Evolutionary conservation across 345 rosid genomes (phyloP), one percentile per base, ranked within the genome.

Genomic region (Noccaea bulbosa): DNA sequence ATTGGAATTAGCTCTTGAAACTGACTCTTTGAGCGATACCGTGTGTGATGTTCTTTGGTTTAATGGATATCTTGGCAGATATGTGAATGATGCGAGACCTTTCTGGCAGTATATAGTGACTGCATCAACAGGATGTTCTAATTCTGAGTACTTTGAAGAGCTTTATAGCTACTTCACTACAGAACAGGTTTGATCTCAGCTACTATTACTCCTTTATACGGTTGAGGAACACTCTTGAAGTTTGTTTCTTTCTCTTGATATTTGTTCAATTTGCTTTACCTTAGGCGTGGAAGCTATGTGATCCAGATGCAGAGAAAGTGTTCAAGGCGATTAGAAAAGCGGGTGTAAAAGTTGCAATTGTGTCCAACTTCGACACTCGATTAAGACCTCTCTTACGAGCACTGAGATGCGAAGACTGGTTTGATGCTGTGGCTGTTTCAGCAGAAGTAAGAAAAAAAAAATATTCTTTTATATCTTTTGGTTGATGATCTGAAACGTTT

Each of bases 231-330:
- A 8, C 22, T 0, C 14, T 24, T 14, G 0, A 46, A 34, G 5
- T 46, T 40, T 57, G 50, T 40, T 41, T 15, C 50, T 70, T 70
- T 70, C 43, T 64, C 49, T 39, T 70, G 34, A 65, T 38, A 55
- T 20, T 5, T 2, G 22, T 38, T 7, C 6, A 47, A 3, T 63
- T 71, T 2, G 35, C 34, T 71, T 76, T 69, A 16, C 39, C 74
- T 27, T 27, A 94, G 99, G 99, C 99, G 8, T 94, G 99, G 99
- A 93, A 87, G 84, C 83, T 94, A 10, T 88, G 93, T 74, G 99
- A 94, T 78, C 96, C 96, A 17, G 93, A 88, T 24, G 96, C 98
- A 32, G 93, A 78, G 82, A 87, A 84, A 69, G 96, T 91, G 34
- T 94, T 94, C 56, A 79, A 79, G 73, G 96, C 97, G 61, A 82